Base-by-base conservation (phyloP, 2,329 filamentous ascomycete genomes). In the Metarhizium robertsii region DNA sequence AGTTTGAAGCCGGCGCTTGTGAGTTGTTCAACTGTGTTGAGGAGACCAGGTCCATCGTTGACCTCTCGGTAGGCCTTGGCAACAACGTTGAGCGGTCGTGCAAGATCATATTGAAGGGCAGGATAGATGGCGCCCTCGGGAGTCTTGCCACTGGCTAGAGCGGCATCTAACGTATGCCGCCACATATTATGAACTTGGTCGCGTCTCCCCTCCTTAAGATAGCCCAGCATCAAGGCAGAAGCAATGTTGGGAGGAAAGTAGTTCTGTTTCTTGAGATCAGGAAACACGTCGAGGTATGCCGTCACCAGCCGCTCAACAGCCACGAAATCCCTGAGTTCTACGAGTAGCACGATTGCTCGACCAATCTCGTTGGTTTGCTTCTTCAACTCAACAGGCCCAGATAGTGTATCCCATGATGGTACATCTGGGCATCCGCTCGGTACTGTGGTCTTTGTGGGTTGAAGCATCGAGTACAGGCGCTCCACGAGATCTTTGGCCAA, bases 1-100 rank as follows among this genome's bases (percentile, higher is more conserved):
- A 96, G 71, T 32, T 75, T 73, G 73, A 92, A 96, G 11, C 92
- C 92, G 45, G 79, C 76, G 1, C 68, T 66, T 8, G 81, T 73
- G 11, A 92, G 73, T n/a, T 78, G 69, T 25, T 75, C 68, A 32
- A 91, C 68, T 16, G 80, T 70, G 7, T 71, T 57, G 5, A 75
- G 65, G 13, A 89, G 72, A 20, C 74, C 77, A 11, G 70, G 65
- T 6, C 72, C 64, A 58, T 83, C 70, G 6, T 67, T 61, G 55
- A 69, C 65, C 13, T 70, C 68, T 16, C 71, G 62, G 53, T 75
- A 71, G 20, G 79, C 61, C n/a, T 73, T 67, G 57, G 77, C 71
- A 67, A 85, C 76, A 13, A 76, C 71, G 53, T 72, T 71, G 54
- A 82, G 66, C 2, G 81, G 71, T 30, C 73, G 68, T n/a, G 71